Evolutionary conservation across 2,329 filamentous ascomycete species (phyloP).

Genomic region (Diaporthe caulivora): DNA sequence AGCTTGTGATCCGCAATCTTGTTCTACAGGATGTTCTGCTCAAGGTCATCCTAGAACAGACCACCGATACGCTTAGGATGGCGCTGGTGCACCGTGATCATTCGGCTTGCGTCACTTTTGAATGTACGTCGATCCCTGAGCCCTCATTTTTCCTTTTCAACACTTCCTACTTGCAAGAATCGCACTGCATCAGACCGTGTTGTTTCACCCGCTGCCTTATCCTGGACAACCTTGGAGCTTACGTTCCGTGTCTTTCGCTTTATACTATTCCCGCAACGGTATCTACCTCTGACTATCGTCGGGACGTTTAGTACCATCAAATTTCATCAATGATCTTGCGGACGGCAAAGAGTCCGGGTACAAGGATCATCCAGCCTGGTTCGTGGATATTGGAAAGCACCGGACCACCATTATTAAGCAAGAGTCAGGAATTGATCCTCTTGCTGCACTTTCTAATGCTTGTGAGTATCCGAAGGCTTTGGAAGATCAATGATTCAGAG

Average conservation of each 20-base stretch:
- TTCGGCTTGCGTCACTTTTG: slow-evolving; percentile 9
- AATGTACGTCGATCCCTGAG: not conserved
- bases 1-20: not conserved
- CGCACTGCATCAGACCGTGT: too few species aligned
- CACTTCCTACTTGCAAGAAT: not conserved
- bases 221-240: too few species aligned
- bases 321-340: not conserved
- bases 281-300: not conserved
- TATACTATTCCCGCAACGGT: too few species aligned
- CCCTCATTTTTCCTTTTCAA: not conserved
- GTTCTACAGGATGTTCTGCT: not conserved
- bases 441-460: not conserved
- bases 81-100: not conserved
- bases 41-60: not conserved
- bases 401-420: not conserved
- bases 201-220: too few species aligned
- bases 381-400: not conserved
- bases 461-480: not conserved
- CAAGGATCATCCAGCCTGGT: not conserved
- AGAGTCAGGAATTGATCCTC: not conserved
- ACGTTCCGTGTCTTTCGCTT: too few species aligned
- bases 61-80: not conserved
- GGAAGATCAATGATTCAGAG: not conserved
- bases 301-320: not conserved
- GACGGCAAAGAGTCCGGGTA: not conserved